These are phyloP conservation scores for Ceratocystis variospora DNA, from an alignment of 2,329 filamentous ascomycete species.

Conservation along the genomic window DNA sequence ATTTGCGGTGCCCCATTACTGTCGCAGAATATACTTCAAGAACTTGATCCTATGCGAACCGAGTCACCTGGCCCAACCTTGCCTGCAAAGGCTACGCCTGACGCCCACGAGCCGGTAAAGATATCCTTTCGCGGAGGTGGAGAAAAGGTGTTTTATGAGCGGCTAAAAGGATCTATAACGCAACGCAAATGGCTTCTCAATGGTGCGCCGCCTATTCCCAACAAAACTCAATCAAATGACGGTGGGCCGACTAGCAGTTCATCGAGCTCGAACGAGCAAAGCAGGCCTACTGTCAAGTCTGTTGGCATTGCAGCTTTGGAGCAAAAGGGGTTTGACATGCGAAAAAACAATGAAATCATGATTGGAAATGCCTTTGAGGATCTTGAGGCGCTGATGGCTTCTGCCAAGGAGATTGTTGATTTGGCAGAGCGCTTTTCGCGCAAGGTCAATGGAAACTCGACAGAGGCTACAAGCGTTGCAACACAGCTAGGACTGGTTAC, in stretches of 20 bases:
- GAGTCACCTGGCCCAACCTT: conserved; percentile 70
- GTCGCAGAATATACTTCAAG: conserved; percentile 34
- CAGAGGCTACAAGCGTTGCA: conserved; percentile 49
- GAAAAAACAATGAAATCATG: conserved; percentile 83
- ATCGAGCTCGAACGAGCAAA: conserved; percentile 22
- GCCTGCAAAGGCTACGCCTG: conserved; percentile 28
- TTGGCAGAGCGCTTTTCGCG: conserved; percentile 77
- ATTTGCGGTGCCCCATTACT: conserved; percentile 72
- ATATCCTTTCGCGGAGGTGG: conserved; percentile 83
- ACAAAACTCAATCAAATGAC: conserved; percentile 25
- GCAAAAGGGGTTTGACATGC: conserved; percentile 65
- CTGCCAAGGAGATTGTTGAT: conserved; percentile 88
- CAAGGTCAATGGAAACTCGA: conserved; percentile 48
- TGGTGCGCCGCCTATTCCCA: conserved; percentile 75
- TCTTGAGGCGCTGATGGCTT: conserved; percentile 90
- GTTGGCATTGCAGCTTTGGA: conserved; percentile 90
- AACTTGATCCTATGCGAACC: conserved; percentile 33
- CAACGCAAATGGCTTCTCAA: conserved; percentile 94
- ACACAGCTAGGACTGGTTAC: conserved; percentile 79
- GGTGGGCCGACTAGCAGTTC: conserved; percentile 27
- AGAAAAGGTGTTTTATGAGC: conserved; percentile 78
- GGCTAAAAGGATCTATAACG: conserved; percentile 72
- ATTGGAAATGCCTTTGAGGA: conserved; percentile 94
- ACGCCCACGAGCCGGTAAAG: conserved; percentile 65
- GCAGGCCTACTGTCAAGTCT: conserved; percentile 35